These are phyloP conservation scores for Perkinsus marinus DNA, from an alignment of 169 alveolate species.

Conservation along the genomic window DNA sequence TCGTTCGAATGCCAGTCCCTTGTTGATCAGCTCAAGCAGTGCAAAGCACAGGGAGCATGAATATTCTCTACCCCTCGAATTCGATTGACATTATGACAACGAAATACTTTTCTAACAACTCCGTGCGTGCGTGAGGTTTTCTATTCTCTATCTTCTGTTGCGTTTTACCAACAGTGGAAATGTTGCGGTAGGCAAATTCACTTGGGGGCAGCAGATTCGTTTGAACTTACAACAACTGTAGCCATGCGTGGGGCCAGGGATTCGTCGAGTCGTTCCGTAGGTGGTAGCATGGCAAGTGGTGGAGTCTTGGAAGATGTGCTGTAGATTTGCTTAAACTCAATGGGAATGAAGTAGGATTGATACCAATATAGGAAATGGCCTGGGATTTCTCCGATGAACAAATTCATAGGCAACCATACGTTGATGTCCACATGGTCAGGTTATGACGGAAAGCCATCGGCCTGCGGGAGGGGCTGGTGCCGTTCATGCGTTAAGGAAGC, in stretches of 20 bases:
- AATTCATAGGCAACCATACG: neutral
- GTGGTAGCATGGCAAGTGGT: no score
- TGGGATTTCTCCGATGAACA: conserved; percentile 25
- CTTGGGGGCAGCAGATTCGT: no score
- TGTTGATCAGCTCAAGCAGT: neutral
- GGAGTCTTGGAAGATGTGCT: no score
- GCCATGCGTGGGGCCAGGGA: no score
- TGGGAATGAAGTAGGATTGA: conserved; percentile 17
- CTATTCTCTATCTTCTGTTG: neutral
- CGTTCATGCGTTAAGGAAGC: neutral
- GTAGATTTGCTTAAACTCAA: no score
- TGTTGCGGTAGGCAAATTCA: no score
- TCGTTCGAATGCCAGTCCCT: neutral
- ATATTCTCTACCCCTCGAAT: neutral
- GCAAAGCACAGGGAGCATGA: neutral
- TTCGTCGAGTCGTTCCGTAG: no score
- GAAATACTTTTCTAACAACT: no score
- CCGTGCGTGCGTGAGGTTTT: neutral
- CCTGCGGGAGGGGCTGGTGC: conserved; percentile 12
- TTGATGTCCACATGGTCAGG: neutral
- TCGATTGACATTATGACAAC: neutral
- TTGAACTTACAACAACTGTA: no score
- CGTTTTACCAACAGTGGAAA: neutral
- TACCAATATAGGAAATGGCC: conserved; percentile 14
- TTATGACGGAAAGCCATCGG: conserved; percentile 13